These are phyloP conservation scores for Eimeria falciformis DNA, from an alignment of 169 alveolate species.

Conservation along the genomic window DNA sequence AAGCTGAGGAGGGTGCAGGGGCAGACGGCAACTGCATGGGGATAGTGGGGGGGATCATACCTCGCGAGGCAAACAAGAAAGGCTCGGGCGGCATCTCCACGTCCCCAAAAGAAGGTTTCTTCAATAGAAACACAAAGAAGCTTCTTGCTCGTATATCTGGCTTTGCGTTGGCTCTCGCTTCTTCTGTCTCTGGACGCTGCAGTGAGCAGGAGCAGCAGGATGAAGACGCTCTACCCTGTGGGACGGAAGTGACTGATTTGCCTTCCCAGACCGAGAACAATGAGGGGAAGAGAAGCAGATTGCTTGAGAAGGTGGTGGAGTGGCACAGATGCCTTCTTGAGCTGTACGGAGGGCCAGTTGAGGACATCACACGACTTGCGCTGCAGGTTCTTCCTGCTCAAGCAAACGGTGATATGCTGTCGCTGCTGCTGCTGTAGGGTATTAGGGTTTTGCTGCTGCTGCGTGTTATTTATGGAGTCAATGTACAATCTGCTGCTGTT, in stretches of 20 bases:
- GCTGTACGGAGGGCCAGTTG: slow-evolving; percentile 59
- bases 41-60: background rate
- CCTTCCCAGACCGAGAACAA: background rate
- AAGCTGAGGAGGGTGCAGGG: slow-evolving; percentile 22
- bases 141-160: slow-evolving; percentile 14
- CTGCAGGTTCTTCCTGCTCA: slow-evolving; percentile 69
- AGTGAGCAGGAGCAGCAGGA: slow-evolving; percentile 28
- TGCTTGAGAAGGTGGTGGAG: slow-evolving; percentile 28
- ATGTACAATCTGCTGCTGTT: background rate
- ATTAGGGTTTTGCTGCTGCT: background rate
- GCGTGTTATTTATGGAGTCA: background rate
- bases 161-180: background rate
- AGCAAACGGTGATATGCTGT: slow-evolving; percentile 28
- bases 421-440: background rate
- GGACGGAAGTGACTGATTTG: background rate
- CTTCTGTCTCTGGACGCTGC: background rate
- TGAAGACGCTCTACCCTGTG: background rate
- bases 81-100: background rate
- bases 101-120: background rate
- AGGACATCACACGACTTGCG: slow-evolving; percentile 58
- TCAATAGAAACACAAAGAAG: slow-evolving; percentile 11
- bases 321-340: slow-evolving; percentile 66
- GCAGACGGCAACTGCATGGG: slow-evolving; percentile 24
- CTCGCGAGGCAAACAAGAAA: background rate
- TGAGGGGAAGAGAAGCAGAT: background rate